These are phyloP conservation scores for Cyamopsis tetragonoloba DNA, from an alignment of 306 rosid species.

Conservation along the genomic window DNA sequence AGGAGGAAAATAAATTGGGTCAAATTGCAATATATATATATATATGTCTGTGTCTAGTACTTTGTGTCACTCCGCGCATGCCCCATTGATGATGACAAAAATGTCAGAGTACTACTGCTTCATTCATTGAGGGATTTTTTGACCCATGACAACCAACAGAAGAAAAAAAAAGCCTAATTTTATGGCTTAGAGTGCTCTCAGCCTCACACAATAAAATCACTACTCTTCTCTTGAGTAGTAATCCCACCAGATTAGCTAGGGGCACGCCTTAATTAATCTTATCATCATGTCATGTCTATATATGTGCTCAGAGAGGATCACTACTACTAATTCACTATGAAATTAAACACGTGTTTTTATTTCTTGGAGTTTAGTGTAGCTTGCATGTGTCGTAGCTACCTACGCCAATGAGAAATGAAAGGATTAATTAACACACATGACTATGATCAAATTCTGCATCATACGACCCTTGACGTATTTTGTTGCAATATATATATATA, in stretches of 20 bases:
- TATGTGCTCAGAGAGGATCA: background rate
- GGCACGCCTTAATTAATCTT: conserved; percentile 28
- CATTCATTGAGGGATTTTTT: conserved; percentile 37
- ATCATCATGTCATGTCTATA: conserved; percentile 30
- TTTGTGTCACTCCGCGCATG: conserved; percentile 53
- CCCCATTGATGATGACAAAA: conserved; percentile 47
- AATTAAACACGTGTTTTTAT: background rate
- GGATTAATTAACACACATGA: background rate
- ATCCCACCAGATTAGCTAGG: conserved; percentile 18
- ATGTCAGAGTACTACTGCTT: conserved; percentile 47
- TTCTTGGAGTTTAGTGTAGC: conserved; percentile 40
- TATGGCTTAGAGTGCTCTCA: conserved; percentile 32
- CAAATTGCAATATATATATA: conserved; percentile 7
- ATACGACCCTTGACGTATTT: no score
- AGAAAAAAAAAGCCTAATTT: conserved; percentile 33
- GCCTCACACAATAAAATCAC: conserved; percentile 28
- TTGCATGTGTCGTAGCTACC: conserved; percentile 15
- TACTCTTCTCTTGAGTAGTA: conserved; percentile 5
- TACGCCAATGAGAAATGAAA: background rate
- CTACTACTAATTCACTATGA: conserved; percentile 1
- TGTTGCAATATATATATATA: no score
- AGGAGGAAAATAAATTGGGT: background rate
- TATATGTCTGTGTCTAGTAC: conserved; percentile 21
- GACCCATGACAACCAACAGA: conserved; percentile 44
- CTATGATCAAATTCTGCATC: background rate